A percentile compares a stretch with the other conserved stretches of the same genome.
Conservation (phyloP, 352 stramenopile genomes). For the Phytopythium ostracodes region DNA sequence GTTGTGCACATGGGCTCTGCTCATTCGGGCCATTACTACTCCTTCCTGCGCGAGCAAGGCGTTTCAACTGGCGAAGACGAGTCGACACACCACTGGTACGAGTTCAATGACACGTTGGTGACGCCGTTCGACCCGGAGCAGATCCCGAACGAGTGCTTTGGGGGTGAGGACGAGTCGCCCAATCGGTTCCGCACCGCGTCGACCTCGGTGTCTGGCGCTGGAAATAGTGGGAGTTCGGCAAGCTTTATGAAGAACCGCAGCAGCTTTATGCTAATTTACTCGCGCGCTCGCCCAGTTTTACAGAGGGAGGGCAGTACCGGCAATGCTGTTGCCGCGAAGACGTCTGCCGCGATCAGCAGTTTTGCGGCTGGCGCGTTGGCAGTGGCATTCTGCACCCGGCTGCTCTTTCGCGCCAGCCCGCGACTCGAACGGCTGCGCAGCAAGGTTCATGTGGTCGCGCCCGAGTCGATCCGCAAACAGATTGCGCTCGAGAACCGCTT, state of each 20-base stretch:
- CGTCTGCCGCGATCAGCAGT: slow-evolving; percentile 11
- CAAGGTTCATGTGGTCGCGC: slow-evolving; percentile 50
- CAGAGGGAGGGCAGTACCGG: slow-evolving; percentile 9
- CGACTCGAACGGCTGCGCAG: slow-evolving; percentile 44
- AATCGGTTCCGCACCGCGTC: slow-evolving; percentile 18
- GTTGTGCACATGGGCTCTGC: slow-evolving; percentile 88
- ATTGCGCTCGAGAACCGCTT: slow-evolving; percentile 82
- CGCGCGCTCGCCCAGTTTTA: slow-evolving; percentile 46
- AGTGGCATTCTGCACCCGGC: slow-evolving; percentile 33
- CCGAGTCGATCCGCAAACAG: slow-evolving; percentile 63
- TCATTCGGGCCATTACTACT: slow-evolving; percentile 90
- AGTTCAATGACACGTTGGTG: slow-evolving; percentile 88
- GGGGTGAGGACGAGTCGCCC: slow-evolving; percentile 35
- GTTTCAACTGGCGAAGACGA: not conserved
- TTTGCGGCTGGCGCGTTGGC: slow-evolving; percentile 26
- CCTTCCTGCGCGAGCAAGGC: slow-evolving; percentile 67
- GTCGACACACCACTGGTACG: slow-evolving; percentile 61
- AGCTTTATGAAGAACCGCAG: slow-evolving; percentile 76
- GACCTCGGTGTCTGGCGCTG: slow-evolving; percentile 1
- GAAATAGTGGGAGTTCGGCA: slow-evolving; percentile 13
- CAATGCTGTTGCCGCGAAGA: not conserved
- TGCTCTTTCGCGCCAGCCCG: slow-evolving; percentile 23
- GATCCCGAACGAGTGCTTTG: slow-evolving; percentile 75
- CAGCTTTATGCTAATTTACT: slow-evolving; percentile 88
- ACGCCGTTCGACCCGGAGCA: slow-evolving; percentile 64